phyloP scores from a whole-genome alignment of 2,329 filamentous ascomycete genomes.

The Colletotrichum abscissum region DNA sequence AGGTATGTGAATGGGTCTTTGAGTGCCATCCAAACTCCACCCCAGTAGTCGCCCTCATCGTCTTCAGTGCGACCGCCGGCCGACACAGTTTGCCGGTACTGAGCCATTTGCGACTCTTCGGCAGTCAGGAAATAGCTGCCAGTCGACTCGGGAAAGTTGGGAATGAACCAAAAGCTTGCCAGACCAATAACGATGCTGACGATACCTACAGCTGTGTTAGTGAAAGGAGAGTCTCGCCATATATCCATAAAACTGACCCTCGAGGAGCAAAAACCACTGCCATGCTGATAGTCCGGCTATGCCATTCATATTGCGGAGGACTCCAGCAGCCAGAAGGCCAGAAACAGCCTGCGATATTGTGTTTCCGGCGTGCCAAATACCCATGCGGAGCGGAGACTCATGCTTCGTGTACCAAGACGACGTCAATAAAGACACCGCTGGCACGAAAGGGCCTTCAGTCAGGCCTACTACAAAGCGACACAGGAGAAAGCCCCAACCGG shows the following conservation, averaged over 20 bases:
- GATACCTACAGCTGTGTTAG: conserved; percentile 37
- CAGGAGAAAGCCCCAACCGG: conserved; percentile 43
- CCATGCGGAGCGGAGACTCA: conserved; percentile 55
- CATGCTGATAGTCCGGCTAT: conserved; percentile 47
- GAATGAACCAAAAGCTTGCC: conserved; percentile 48
- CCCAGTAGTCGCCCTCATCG: conserved; percentile 52
- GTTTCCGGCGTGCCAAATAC: conserved; percentile 57
- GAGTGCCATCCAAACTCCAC: conserved; percentile 46
- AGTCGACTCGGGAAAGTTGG: conserved; percentile 49
- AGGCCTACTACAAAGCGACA: conserved; percentile 47
- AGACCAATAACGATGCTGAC: conserved; percentile 46
- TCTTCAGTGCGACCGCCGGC: conserved; percentile 49
- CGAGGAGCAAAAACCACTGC: conserved; percentile 57
- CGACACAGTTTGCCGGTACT: conserved; percentile 48
- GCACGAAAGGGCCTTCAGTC: conserved; percentile 54
- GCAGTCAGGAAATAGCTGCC: conserved; percentile 46
- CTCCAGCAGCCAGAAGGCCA: conserved; percentile 55
- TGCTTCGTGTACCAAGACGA: conserved; percentile 60
- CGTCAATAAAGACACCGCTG: conserved; percentile 57
- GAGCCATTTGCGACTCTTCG: conserved; percentile 52
- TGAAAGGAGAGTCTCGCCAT: background rate
- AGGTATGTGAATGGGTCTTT: conserved; percentile 51
- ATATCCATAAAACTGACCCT: conserved; percentile 32
- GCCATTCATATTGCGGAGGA: conserved; percentile 56
- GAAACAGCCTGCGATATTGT: conserved; percentile 57